Conservation (phyloP, 2,329 filamentous ascomycete genomes). For the Xylariaceae sp. region DNA sequence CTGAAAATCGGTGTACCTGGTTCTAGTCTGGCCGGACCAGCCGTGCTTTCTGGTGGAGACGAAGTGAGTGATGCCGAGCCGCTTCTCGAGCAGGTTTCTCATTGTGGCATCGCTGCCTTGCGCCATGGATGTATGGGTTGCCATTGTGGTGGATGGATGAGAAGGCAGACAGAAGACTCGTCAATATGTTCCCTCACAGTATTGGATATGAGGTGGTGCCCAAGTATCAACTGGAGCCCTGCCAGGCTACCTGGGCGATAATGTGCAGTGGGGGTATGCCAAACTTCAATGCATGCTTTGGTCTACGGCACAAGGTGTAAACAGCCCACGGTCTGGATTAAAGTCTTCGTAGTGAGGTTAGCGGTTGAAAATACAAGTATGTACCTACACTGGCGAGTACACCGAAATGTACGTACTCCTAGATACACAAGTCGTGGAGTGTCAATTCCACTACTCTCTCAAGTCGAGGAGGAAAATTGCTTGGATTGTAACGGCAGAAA, state of each 20-base stretch:
- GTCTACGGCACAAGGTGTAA: too few species aligned
- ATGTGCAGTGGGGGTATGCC: too few species aligned
- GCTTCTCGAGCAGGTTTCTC: constrained; percentile 27
- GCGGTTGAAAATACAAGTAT: too few species aligned
- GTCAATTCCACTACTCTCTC: too few species aligned
- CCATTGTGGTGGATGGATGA: constrained; percentile 20
- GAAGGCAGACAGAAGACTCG: background rate
- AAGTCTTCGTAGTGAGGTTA: too few species aligned
- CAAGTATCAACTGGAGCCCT: too few species aligned
- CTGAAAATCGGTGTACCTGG: constrained; percentile 80
- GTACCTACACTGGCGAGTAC: constrained; percentile 5
- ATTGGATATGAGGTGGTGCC: background rate
- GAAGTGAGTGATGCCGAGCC: constrained; percentile 38
- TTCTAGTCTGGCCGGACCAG: constrained; percentile 41
- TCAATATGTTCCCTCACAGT: constrained; percentile 2
- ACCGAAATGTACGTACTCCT: too few species aligned
- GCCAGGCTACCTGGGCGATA: too few species aligned
- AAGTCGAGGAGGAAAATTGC: constrained; percentile 8
- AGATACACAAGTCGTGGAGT: too few species aligned
- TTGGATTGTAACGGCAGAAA: constrained; percentile 14
- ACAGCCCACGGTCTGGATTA: too few species aligned
- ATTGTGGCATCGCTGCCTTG: constrained; percentile 30
- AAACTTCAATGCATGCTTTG: too few species aligned
- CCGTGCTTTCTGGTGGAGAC: constrained; percentile 35
- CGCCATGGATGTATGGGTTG: constrained; percentile 32